Evolutionary conservation across 2,329 filamentous ascomycete genomes (phyloP), one percentile per base, ranked within the genome.

Genomic region (Parastagonospora nodorum): DNA sequence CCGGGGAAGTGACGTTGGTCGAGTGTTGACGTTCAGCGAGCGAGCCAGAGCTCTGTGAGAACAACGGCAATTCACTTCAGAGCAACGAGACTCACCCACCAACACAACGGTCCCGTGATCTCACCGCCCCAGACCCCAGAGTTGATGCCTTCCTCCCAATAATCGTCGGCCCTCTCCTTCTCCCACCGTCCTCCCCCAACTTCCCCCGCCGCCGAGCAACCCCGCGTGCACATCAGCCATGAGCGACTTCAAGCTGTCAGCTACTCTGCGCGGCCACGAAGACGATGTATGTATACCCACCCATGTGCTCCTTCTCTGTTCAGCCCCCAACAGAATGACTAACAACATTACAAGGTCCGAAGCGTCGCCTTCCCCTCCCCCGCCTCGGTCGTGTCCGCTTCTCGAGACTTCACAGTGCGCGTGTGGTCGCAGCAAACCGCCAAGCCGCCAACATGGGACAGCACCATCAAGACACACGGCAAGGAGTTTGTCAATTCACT

Each of bases 191-290:
- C 11, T 37, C 51, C 59, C 48, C 35, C 35, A 24, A 10, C 35
- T 24, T 38, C 35, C 16, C 7, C 46, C 47, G 40, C 44, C 55
- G 43, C 50, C 48, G 14, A 49, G 50, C 58, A 62, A 59, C 62
- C 63, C 68, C 63, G 59, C 63, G 51, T 45, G 44, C n/a, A 43
- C 47, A 42, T 53, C 57, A 58, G 68, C 64, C 60, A 92, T 93
- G 88, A 79, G 82, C 75, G 88, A 92, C 72, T 97, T 91, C 82
- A 96, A 93, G 83, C 86, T 99, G 69, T 96, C 94, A 55, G 92
- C 93, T 63, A 89, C 90, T 69, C 83, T 99, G 61, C 80, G 86
- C 63, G 93, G 91, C 68, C 94, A 99, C 74, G 89, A 94, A 74
- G 88, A 94, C 73, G 94, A 99, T 85, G 94, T 97, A 82, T 31